Evolutionary conservation across 352 stramenopile genomes (phyloP).

Genomic region (Phytophthora macrochlamydospora): DNA sequence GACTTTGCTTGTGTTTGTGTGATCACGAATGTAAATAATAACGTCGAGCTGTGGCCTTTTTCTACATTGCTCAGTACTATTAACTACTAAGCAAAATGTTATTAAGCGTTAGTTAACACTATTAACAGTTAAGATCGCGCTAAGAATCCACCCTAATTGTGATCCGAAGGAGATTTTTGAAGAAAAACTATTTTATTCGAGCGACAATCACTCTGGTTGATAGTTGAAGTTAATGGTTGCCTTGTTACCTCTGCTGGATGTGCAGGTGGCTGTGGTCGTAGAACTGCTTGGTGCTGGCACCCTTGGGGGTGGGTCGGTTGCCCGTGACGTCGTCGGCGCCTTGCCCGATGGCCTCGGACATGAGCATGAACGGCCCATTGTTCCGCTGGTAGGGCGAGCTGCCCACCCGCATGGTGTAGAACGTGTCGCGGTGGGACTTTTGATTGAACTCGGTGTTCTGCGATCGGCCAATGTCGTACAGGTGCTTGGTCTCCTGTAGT

Average conservation of each 20-base stretch:
- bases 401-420: conserved; percentile 81
- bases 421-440: conserved; percentile 82
- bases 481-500: conserved; percentile 72
- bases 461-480: conserved; percentile 82
- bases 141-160: too few species aligned
- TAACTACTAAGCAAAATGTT: too few species aligned
- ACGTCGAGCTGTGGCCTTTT: too few species aligned
- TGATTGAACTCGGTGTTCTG: conserved; percentile 87
- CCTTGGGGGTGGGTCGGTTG: conserved; percentile 67
- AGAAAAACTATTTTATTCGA: too few species aligned
- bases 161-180: too few species aligned
- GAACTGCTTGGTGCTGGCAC: conserved; percentile 83
- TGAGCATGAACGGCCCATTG: conserved; percentile 84
- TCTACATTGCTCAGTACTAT: too few species aligned
- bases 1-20: too few species aligned
- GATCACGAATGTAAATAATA: too few species aligned
- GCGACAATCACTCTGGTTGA: background rate
- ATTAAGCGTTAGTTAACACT: too few species aligned
- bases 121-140: too few species aligned
- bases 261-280: conserved; percentile 85
- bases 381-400: conserved; percentile 82
- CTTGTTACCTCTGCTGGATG: conserved; percentile 8
- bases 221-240: background rate
- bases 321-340: conserved; percentile 68
- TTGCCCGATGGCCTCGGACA: conserved; percentile 66